phyloP scores from a whole-genome alignment of 2,329 filamentous ascomycete species.

The Dothistroma septosporum region DNA sequence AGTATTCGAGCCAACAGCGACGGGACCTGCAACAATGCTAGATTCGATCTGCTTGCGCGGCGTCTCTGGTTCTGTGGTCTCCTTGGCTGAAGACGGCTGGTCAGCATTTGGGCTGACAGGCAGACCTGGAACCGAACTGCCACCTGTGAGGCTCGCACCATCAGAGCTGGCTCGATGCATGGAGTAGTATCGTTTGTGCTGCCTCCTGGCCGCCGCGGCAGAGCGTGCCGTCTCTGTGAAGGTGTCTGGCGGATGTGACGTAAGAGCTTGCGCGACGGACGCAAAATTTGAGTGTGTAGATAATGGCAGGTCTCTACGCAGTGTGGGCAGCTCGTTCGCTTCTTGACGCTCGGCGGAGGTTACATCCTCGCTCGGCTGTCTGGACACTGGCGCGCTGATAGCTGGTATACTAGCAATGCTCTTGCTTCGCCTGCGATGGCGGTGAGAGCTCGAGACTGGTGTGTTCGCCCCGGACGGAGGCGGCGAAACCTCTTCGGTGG shows the following conservation, averaged over 20 bases:
- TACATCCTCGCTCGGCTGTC: not conserved
- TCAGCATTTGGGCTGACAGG: not conserved
- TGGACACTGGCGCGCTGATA: not conserved
- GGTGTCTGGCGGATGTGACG: constrained; percentile 8
- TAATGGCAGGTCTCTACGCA: not conserved
- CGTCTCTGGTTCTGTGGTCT: not conserved
- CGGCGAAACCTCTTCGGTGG: constrained; percentile 4
- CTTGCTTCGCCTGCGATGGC: constrained; percentile 14
- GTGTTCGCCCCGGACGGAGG: not conserved
- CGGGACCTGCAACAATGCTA: not conserved
- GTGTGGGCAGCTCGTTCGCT: not conserved
- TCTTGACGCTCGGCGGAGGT: not conserved
- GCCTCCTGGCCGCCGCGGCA: not conserved
- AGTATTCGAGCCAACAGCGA: constrained; percentile 14
- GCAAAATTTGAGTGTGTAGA: constrained; percentile 4
- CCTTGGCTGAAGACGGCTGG: not conserved
- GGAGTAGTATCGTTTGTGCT: constrained; percentile 11
- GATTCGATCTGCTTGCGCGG: not conserved
- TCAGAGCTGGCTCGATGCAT: constrained; percentile 3
- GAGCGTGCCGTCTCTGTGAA: constrained; percentile 2
- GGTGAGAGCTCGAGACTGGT: not conserved
- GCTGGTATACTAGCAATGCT: constrained; percentile 9
- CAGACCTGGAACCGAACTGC: not conserved
- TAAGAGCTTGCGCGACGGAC: constrained; percentile 9
- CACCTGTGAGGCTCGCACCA: not conserved